Evolutionary conservation across 768 basidiomycete genomes (phyloP).

Genomic region (Roridomyces roridus): DNA sequence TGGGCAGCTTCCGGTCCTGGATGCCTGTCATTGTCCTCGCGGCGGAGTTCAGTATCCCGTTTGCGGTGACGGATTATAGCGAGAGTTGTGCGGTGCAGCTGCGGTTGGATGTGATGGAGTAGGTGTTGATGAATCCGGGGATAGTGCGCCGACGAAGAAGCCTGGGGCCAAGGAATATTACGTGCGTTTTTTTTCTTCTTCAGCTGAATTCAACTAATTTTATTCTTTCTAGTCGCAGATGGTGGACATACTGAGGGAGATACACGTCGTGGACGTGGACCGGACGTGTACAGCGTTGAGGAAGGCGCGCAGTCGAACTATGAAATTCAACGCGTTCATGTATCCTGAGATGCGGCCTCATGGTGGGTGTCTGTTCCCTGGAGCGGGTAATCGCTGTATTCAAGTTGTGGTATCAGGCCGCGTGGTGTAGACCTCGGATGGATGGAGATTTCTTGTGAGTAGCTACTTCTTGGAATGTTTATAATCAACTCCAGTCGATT

Average conservation of each 20-base stretch:
- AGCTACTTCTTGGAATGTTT: no score
- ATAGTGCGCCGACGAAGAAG: not conserved
- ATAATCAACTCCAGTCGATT: no score
- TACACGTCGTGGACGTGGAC: not conserved
- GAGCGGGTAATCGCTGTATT: constrained; percentile 2
- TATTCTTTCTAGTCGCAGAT: no score
- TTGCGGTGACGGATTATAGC: constrained; percentile 30
- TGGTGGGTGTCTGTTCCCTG: not conserved
- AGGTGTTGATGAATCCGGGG: not conserved
- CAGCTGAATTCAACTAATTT: not conserved
- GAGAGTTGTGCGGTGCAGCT: constrained; percentile 7
- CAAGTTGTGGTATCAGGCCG: not conserved
- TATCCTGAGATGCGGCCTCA: not conserved
- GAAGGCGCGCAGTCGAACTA: not conserved
- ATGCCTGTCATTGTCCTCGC: constrained; percentile 35
- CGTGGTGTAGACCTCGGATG: no score
- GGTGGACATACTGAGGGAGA: not conserved
- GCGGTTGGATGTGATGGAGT: not conserved
- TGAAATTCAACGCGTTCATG: constrained; percentile 12
- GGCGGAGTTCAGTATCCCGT: constrained; percentile 32
- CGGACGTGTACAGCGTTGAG: not conserved
- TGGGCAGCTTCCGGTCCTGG: constrained; percentile 45
- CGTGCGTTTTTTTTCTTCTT: not conserved
- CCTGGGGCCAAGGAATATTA: not conserved
- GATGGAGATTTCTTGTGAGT: no score